Conservation (phyloP, 805 yeast genomes). For the Nakazawaea holstii region DNA sequence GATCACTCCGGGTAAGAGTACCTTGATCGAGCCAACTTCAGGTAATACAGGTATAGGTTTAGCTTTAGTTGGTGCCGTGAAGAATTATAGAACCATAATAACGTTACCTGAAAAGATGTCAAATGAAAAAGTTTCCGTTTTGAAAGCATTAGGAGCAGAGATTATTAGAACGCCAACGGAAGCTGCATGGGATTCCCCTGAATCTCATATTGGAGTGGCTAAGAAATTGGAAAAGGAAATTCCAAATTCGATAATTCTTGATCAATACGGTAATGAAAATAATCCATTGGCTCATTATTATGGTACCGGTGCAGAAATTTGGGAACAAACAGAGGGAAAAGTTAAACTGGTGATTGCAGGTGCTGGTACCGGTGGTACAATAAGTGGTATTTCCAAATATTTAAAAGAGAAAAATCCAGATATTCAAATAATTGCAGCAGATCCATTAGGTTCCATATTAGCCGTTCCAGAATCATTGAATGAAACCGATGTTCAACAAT, state of each 20-base stretch:
- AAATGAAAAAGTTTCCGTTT: conserved; percentile 81
- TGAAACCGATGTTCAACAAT: conserved; percentile 43
- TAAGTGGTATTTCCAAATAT: conserved; percentile 74
- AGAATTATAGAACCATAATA: conserved; percentile 81
- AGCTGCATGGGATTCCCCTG: conserved; percentile 92
- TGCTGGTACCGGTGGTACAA: conserved; percentile 94
- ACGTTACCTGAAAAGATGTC: conserved; percentile 92
- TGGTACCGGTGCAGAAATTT: conserved; percentile 82
- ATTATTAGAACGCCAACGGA: conserved; percentile 88
- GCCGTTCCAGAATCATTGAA: conserved; percentile 76
- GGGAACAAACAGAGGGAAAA: conserved; percentile 71
- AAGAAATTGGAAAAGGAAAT: conserved; percentile 73
- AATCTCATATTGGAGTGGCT: conserved; percentile 87
- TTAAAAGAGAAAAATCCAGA: conserved; percentile 65
- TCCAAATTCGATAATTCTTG: conserved; percentile 78
- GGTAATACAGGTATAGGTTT: conserved; percentile 92
- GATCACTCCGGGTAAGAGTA: conserved; percentile 72
- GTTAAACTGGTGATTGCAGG: conserved; percentile 79
- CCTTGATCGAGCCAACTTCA: conserved; percentile 84
- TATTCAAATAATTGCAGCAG: conserved; percentile 69
- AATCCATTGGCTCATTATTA: conserved; percentile 82
- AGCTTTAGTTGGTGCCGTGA: conserved; percentile 82
- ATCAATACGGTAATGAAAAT: conserved; percentile 73
- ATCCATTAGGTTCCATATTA: conserved; percentile 81
- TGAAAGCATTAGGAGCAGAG: conserved; percentile 87